These are phyloP conservation scores for Novymonas esmeraldas DNA, from an alignment of 208 protist species.

Conservation along the genomic window DNA sequence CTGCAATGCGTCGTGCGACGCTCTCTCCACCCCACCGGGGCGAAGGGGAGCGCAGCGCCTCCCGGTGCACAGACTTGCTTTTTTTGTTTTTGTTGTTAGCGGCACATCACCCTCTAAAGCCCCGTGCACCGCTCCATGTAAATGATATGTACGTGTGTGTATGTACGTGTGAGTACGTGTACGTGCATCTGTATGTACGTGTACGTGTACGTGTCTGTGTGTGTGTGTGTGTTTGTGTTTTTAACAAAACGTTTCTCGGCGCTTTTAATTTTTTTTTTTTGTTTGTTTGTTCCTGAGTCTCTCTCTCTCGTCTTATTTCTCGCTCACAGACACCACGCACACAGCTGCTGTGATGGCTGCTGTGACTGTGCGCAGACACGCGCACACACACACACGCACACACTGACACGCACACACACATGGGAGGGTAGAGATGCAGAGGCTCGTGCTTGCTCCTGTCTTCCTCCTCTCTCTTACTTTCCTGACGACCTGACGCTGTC, in stretches of 20 bases:
- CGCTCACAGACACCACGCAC: too few relatives aligned
- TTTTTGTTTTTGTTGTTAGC: slow-evolving; percentile 5
- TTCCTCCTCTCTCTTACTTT: neutral
- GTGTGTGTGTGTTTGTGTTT: neutral
- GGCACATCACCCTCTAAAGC: too few relatives aligned
- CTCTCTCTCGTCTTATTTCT: too few relatives aligned
- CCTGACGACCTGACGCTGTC: too few relatives aligned
- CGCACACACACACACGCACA: too few relatives aligned
- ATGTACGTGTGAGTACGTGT: neutral
- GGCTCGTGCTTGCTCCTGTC: neutral
- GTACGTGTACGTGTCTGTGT: neutral
- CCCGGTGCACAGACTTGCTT: neutral
- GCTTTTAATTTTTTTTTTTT: neutral
- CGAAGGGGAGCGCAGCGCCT: too few relatives aligned
- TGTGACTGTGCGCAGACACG: too few relatives aligned
- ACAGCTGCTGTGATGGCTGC: too few relatives aligned
- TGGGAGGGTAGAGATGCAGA: neutral
- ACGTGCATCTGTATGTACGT: neutral
- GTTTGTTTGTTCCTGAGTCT: neutral
- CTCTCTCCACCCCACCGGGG: neutral
- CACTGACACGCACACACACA: too few relatives aligned
- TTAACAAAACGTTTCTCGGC: neutral
- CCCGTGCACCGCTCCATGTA: slow-evolving; percentile 8
- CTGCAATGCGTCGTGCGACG: neutral
- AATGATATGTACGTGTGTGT: neutral